Evolutionary conservation across 768 basidiomycete genomes (phyloP), one percentile per base, ranked within the genome.

Genomic region (Ramaria rubella): DNA sequence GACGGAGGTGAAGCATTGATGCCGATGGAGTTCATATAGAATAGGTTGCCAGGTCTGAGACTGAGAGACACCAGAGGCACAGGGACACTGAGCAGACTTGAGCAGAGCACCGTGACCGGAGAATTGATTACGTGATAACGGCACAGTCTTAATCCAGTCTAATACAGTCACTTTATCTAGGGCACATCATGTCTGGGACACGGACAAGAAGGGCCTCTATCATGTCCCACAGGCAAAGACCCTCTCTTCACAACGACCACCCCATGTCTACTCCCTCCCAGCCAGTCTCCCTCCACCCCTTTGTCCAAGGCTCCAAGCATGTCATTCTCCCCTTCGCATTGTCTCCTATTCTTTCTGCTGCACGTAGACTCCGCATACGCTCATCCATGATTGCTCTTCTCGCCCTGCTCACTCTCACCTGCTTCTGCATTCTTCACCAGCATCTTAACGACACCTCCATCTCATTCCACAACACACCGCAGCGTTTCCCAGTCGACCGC

Each of bases 401-500:
- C n/a, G 31, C 45, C 14, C 33, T 56, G 4, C 55, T 56, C 17
- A 33, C 45, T 24, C 33, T 56, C 14, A 24, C 55, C 5, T 14
- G 21, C 15, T 56, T 56, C 33, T 56, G 55, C 21, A 29, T 45
- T 11, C 45, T 56, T 9, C 55, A 56, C 44, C 55, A 56, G 44
- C 55, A 56, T 36, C 55, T 56, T 30, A 56, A 45, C 27, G 55
- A 56, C 44, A 46, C 43, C 1, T 29, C 55, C 2, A 23, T 19
- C 55, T 21, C 33, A 19, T 26, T 33, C 43, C 21, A 14, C 26
- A 2, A 43, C 97, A 97, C 81, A 93, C 90, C 70, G 83, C 91
- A 2, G 77, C 77, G 9, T 97, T 97, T 68, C 95, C 97, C 71
- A 97, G 96, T 69, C 82, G 94, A 55, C 5, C 53, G 23, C 31